Evolutionary conservation across 257 asterid species (phyloP), one percentile per base, ranked within the genome.

Genomic region (Nicotiana tomentosiformis): DNA sequence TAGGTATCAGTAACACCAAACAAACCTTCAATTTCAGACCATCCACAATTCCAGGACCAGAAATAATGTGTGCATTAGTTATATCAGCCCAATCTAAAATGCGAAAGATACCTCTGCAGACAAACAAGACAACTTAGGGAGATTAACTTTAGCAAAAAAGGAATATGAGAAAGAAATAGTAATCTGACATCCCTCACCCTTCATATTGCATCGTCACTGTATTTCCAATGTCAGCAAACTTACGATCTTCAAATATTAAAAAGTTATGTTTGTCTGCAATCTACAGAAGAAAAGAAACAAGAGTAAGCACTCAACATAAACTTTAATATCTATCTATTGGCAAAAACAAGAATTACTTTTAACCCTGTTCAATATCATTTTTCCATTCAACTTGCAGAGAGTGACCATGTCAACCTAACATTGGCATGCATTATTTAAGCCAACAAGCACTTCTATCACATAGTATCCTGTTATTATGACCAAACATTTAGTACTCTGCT

Each of bases 211-310:
- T 96, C 82, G 97, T 91, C 85, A 94, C 99, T 4, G 98, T 96
- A 91, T 94, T 96, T 77, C 99, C 99, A 89, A 96, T 96, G 90
- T 96, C 99, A 84, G 99, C 98, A 86, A 96, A 96, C 85, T 96
- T 96, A 55, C 98, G 93, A 84, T 94, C 99, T 87, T 96, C 99
- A 39, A 96, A 96, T 85, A 96, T 92, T 79, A 94, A 88, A 89
- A 96, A 96, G 84, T 90, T 91, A 81, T 94, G 98, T 82, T 93
- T 94, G 32, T 94, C 97, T 88, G 98, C 98, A 78, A 96, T 92
- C 99, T 94, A 86, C 67, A 66, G 37, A 65, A 66, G 84, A 82
- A 86, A 61, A 85, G 86, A 78, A 91, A 82, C 62, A 35, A 18
- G 2, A 37, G 33, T 1, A 23, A 8, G 69, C 61, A 43, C 72